These are phyloP conservation scores for Hypomyces perniciosus DNA, from an alignment of 2,329 filamentous ascomycete species.

Conservation along the genomic window DNA sequence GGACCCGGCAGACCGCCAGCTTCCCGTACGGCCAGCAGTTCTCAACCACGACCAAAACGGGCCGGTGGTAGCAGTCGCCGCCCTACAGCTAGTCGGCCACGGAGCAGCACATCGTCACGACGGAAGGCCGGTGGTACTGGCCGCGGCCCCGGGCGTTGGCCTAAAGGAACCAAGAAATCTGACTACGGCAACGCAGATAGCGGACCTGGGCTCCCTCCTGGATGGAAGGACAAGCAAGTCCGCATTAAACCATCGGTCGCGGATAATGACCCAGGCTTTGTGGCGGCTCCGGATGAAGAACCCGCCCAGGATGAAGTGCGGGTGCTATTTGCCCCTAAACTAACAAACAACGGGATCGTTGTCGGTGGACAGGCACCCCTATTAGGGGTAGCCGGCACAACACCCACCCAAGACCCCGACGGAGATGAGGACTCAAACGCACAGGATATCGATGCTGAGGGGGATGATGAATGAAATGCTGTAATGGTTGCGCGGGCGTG, in stretches of 20 bases:
- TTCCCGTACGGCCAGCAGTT: constrained; percentile 29
- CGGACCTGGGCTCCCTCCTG: constrained; percentile 57
- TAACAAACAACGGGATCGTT: constrained; percentile 16
- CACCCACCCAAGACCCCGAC: background rate
- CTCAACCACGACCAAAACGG: constrained; percentile 38
- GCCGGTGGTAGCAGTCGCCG: constrained; percentile 28
- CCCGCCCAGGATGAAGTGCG: constrained; percentile 28
- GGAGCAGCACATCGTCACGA: constrained; percentile 37
- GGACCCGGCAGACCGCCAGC: constrained; percentile 33
- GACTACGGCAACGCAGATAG: constrained; percentile 63
- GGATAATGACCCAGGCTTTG: background rate
- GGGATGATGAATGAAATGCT: constrained; percentile 26
- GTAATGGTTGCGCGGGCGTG: background rate
- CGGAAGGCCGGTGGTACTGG: constrained; percentile 58
- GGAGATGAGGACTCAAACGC: constrained; percentile 11
- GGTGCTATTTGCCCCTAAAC: constrained; percentile 23
- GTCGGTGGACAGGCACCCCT: constrained; percentile 14
- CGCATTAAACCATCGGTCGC: background rate
- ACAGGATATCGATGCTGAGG: constrained; percentile 29
- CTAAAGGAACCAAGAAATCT: constrained; percentile 62
- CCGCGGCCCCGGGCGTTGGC: constrained; percentile 59
- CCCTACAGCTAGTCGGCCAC: constrained; percentile 33
- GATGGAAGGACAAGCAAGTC: constrained; percentile 38
- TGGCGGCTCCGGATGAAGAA: constrained; percentile 16
- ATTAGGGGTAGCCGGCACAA: background rate